Conservation (phyloP, 2,329 filamentous ascomycete genomes). For the Calonectria crousiana region DNA sequence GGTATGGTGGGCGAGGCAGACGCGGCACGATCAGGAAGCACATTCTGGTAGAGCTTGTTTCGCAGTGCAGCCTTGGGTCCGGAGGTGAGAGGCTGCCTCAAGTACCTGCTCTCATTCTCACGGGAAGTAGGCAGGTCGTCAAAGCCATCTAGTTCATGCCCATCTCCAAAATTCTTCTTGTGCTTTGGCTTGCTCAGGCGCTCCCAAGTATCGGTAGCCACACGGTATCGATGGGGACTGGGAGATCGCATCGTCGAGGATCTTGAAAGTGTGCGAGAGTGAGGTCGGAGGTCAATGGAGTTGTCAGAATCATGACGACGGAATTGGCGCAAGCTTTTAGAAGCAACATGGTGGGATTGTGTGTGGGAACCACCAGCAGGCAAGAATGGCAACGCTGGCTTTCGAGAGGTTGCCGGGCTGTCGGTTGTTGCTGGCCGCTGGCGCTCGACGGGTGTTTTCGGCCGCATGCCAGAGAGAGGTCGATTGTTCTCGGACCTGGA, state of each 20-base stretch:
- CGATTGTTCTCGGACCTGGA: conserved; percentile 68
- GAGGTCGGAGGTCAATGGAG: conserved; percentile 68
- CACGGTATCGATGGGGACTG: conserved; percentile 64
- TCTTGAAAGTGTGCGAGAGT: conserved; percentile 69
- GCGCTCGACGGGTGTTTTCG: conserved; percentile 80
- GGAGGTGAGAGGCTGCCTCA: conserved; percentile 81
- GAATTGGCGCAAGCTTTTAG: conserved; percentile 78
- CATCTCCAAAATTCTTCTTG: conserved; percentile 81
- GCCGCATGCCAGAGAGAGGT: conserved; percentile 66
- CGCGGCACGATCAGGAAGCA: conserved; percentile 64
- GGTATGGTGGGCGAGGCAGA: conserved; percentile 65
- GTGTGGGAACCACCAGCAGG: conserved; percentile 80
- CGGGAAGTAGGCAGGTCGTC: conserved; percentile 94
- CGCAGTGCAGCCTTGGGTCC: conserved; percentile 74
- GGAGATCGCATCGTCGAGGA: conserved; percentile 68
- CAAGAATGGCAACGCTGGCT: conserved; percentile 79
- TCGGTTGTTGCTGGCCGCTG: conserved; percentile 61
- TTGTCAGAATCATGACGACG: conserved; percentile 87
- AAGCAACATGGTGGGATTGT: conserved; percentile 82
- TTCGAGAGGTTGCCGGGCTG: conserved; percentile 66
- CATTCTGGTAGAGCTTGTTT: conserved; percentile 68
- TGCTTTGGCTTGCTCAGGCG: conserved; percentile 77
- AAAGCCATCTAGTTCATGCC: conserved; percentile 91
- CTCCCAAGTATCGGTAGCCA: conserved; percentile 67
- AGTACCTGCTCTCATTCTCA: conserved; percentile 82